Evolutionary conservation across 495 filamentous ascomycete genomes (phyloP).

Genomic region (Daldinia childiae): DNA sequence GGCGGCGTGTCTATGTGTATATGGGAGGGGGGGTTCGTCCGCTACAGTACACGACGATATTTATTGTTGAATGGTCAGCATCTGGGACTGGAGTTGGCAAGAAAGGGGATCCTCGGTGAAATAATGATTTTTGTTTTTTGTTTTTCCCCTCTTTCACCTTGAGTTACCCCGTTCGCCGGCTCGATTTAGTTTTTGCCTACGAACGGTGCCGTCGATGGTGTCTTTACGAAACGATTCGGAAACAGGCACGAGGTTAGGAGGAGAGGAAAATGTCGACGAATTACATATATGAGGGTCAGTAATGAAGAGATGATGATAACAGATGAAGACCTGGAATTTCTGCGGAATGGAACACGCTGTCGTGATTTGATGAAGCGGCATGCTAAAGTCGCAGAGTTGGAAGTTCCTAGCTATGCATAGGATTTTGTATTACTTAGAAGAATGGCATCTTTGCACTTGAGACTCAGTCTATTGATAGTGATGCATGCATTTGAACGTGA

Average conservation of each 20-base stretch:
- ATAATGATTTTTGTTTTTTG: conserved; percentile 30
- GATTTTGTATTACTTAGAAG: conserved; percentile 34
- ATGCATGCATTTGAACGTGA: not conserved
- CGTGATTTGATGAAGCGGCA: not conserved
- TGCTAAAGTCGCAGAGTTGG: not conserved
- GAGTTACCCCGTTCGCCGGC: not conserved
- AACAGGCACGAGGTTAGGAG: conserved; percentile 12
- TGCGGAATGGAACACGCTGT: not conserved
- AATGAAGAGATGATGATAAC: conserved; percentile 36
- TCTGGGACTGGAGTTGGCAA: conserved; percentile 40
- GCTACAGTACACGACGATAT: conserved; percentile 27
- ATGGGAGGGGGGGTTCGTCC: conserved; percentile 28
- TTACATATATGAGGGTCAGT: conserved; percentile 22
- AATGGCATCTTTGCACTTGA: conserved; percentile 30
- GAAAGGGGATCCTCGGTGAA: conserved; percentile 26
- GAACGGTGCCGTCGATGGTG: not conserved
- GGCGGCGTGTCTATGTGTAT: conserved; percentile 32
- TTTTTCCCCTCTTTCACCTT: conserved; percentile 3
- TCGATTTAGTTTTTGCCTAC: not conserved
- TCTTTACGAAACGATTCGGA: conserved; percentile 3
- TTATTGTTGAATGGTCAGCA: conserved; percentile 35
- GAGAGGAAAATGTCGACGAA: conserved; percentile 13
- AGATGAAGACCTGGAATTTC: conserved; percentile 21
- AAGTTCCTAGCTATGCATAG: conserved; percentile 18
- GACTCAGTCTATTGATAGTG: not conserved